These are phyloP conservation scores for Phytophthora boehmeriae DNA, from an alignment of 352 stramenopile species.

Conservation along the genomic window DNA sequence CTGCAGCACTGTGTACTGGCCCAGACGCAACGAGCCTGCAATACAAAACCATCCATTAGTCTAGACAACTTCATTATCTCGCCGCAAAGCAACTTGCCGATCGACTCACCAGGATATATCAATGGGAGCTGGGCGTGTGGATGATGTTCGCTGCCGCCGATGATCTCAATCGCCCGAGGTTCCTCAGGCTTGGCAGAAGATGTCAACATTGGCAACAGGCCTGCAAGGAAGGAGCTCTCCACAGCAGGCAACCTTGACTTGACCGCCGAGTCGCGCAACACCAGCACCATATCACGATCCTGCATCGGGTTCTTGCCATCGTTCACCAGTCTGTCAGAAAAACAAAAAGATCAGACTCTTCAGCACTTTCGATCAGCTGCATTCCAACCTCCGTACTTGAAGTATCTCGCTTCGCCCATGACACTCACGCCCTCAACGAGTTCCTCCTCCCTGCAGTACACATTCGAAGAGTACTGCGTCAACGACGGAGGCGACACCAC, in stretches of 20 bases:
- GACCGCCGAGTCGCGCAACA: constrained; percentile 60
- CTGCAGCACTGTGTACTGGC: constrained; percentile 81
- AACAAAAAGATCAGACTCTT: constrained; percentile 4
- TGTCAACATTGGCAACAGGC: constrained; percentile 42
- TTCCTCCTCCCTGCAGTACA: constrained; percentile 56
- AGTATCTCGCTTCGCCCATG: constrained; percentile 64
- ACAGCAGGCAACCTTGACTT: constrained; percentile 42
- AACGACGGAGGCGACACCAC: constrained; percentile 57
- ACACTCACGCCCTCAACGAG: constrained; percentile 42
- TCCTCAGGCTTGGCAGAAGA: constrained; percentile 27
- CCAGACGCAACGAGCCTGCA: constrained; percentile 63
- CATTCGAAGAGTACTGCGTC: constrained; percentile 86
- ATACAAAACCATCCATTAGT: constrained; percentile 6
- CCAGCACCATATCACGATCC: constrained; percentile 60
- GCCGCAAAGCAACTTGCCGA: not conserved
- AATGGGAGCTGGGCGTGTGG: constrained; percentile 47
- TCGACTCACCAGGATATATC: constrained; percentile 61
- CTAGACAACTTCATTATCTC: not conserved
- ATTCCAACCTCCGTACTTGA: constrained; percentile 40
- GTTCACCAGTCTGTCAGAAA: constrained; percentile 47
- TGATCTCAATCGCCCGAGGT: constrained; percentile 49
- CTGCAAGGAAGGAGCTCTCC: constrained; percentile 44
- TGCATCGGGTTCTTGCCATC: constrained; percentile 62
- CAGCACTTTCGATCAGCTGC: not conserved
- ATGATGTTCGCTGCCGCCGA: constrained; percentile 58